phyloP scores from a whole-genome alignment of 371 early-diverging fungal genomes.

The Apophysomyces trapeziformis region DNA sequence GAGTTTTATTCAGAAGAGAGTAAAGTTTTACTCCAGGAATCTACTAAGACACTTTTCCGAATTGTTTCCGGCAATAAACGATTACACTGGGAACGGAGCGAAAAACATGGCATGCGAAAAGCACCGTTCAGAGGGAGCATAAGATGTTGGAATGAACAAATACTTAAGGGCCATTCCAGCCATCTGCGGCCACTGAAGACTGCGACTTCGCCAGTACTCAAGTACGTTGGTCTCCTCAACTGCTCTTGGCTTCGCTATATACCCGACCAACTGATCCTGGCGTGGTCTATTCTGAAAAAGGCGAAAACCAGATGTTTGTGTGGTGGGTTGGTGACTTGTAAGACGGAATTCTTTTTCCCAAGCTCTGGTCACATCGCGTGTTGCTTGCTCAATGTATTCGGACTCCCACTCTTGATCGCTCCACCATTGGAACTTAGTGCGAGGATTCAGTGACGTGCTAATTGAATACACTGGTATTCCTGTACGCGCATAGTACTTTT shows the following conservation, averaged over 20 bases:
- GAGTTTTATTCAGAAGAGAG: no score
- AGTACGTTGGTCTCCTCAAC: no score
- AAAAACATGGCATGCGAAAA: no score
- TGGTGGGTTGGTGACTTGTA: background rate
- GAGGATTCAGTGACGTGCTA: slow-evolving; percentile 27
- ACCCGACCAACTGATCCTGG: background rate
- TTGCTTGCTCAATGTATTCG: background rate
- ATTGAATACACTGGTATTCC: slow-evolving; percentile 19
- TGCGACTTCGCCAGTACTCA: no score
- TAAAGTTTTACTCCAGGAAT: no score
- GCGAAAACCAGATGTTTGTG: background rate
- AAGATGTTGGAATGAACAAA: no score
- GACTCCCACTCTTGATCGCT: background rate
- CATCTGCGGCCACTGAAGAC: no score
- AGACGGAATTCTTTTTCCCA: background rate
- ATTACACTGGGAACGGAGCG: no score
- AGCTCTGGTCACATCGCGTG: background rate
- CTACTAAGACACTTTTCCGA: no score
- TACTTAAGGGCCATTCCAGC: no score
- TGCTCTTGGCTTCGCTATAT: background rate
- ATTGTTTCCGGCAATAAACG: no score
- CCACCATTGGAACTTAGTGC: slow-evolving; percentile 26
- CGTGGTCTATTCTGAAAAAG: background rate
- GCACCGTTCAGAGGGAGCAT: no score
- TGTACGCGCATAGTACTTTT: slow-evolving; percentile 8